Evolutionary conservation across 164 flowering plant species (phyloP), one percentile per base, ranked within the genome.

Genomic region (Magnolia officinalis): DNA sequence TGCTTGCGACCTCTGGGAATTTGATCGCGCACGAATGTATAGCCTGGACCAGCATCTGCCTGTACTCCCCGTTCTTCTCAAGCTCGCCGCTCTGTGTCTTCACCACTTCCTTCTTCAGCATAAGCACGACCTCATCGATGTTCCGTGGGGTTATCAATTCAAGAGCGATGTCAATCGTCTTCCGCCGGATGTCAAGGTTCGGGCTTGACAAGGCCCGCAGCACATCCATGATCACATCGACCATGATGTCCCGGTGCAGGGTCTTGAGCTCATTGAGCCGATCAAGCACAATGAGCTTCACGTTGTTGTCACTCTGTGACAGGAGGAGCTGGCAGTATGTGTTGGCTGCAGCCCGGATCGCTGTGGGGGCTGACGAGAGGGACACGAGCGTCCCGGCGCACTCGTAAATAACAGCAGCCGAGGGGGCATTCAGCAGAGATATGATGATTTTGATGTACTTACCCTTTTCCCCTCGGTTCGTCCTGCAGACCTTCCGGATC

Each of bases 41-140:
- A 24, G 99, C 98, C 80, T 95, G 99, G 66, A 95, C 92, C 61
- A 95, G 91, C 97, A 95, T 92, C 79, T 95, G 98, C 75, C 97
- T 82, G 67, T 92, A 92, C 73, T 95, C 99, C 71, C 95, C 99
- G 80, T 91, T 94, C 90, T 92, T 95, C 90, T 93, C 98, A 75
- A 85, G 86, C 88, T 95, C 99, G 2, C 89, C 90, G 76, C 89
- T 84, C 74, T 95, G 99, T 18, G 98, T 95, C 88, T 95, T 95
- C 76, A 95, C 84, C 55, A 93, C 99, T 84, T 95, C 99, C 85
- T 95, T 95, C 89, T 93, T 95, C 80, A 95, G 81, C 72, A 87
- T 85, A 52, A 90, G 85, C 78, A 95, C 96, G 78, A 95, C 99
- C 83, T 95, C 97, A 85, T 90, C 90, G n/a, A 95, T 84, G 78